Base-by-base conservation (phyloP, 2,329 filamentous ascomycete genomes). In the Penicillium sp. region DNA sequence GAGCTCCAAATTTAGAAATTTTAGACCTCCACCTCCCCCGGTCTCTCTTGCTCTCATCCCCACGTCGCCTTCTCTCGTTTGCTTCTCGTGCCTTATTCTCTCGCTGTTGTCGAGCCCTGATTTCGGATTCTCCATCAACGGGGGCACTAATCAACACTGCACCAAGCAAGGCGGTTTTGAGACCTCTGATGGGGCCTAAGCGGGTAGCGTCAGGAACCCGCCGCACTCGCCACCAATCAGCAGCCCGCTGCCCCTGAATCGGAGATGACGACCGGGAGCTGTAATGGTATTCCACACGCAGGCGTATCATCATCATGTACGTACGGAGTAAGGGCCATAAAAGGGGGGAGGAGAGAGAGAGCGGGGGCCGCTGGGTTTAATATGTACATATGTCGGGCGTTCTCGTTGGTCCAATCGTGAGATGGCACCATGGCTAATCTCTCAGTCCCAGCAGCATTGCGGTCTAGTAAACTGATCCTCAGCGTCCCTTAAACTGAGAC, bases 121-220 rank as follows among this genome's bases (percentile, higher is more conserved):
- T n/a, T n/a, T n/a, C n/a, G n/a, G n/a, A n/a, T n/a, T n/a, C n/a
- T n/a, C n/a, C n/a, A n/a, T n/a, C n/a, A n/a, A n/a, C n/a, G n/a
- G n/a, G n/a, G n/a, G n/a, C n/a, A n/a, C n/a, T n/a, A n/a, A n/a
- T n/a, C 33, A 48, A 4, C 21, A 6, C 6, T 27, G 25, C 25
- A 27, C 25, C 33, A 43, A 40, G 49, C 41, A 52, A 52, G 49
- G 49, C 15, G n/a, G 29, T 9, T 27, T 6, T 47, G 42, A 45
- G 43, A 43, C 41, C 34, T n/a, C n/a, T 33, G 27, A 44, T 39
- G 37, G 42, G 35, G 35, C 37, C 37, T 4, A 27, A 27, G 25
- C 11, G 25, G 25, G 28, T 57, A 51, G 56, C 39, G 55, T 50
- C 56, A 59, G 56, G 56, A 55, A 59, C 56, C 53, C 43, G 45